Evolutionary conservation across 306 rosid species (phyloP), one percentile per base, ranked within the genome.

Genomic region (Fagus crenata): DNA sequence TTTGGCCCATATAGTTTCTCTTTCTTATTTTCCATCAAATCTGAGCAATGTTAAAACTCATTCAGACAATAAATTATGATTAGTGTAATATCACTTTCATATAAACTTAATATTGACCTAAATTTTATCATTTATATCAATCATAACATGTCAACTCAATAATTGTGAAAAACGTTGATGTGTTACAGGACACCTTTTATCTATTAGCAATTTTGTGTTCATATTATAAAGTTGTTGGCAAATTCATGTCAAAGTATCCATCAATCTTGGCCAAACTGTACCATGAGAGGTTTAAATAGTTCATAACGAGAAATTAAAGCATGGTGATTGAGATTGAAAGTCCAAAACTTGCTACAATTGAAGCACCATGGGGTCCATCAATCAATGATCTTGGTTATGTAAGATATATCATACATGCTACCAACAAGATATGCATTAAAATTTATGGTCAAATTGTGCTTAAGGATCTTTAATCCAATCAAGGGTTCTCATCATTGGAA

Each of bases 331-430:
- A 68, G 39, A 72, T 37, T 77, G 72, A 73, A 81, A 76, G 67
- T 84, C 70, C 76, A 60, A 73, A 46, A 56, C 81, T 76, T 54
- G 72, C 80, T 33, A 58, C 70, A 53, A 77, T 64, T 73, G 81
- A 82, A 80, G 56, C 58, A 39, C 17, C 76, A 11, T 79, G 82
- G 83, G 89, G 72, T 82, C 81, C 77, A 73, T 69, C 72, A 51
- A 49, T 12, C 6, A 69, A 49, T 69, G 74, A 40, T 78, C 55
- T 58, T 40, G 63, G 73, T 85, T 86, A 80, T 70, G 67, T 46
- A 67, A 71, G 73, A 81, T 69, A 54, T 43, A 53, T 7, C 28
- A 22, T 74, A 35, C 51, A 70, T 18, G 64, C 36, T 58, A 32
- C 37, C 78, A 55, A 17, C 59, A 33, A 71, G 75, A 72, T 71